Conservation (phyloP, 2,329 filamentous ascomycete species). For the Colletotrichum sublineola region DNA sequence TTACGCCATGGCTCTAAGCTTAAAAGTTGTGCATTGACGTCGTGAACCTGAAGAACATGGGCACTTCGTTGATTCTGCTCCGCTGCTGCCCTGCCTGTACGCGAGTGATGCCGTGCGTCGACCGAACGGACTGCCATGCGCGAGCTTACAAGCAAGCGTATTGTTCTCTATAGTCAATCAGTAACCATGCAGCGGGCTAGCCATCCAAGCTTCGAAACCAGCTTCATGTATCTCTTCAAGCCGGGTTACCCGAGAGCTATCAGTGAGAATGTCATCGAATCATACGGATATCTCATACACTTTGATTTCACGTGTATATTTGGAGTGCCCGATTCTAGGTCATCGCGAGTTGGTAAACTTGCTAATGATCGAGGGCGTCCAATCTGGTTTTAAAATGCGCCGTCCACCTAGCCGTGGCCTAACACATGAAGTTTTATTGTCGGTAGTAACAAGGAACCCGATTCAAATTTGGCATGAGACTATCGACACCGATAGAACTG, state of each 20-base stretch:
- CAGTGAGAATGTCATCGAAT: background rate
- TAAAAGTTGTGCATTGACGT: constrained; percentile 30
- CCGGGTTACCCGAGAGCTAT: background rate
- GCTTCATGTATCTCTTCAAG: background rate
- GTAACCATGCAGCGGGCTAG: background rate
- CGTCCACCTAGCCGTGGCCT: background rate
- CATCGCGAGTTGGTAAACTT: background rate
- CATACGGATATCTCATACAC: background rate
- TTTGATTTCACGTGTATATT: background rate
- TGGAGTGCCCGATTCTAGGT: background rate
- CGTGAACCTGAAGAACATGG: constrained; percentile 13
- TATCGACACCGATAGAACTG: constrained; percentile 52
- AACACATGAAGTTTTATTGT: no score
- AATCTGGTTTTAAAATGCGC: no score
- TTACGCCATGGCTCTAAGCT: constrained; percentile 19
- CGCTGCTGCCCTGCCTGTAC: constrained; percentile 7
- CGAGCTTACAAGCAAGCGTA: background rate
- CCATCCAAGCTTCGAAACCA: background rate
- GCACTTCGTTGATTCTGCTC: constrained; percentile 9
- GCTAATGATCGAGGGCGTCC: background rate
- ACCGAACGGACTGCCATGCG: constrained; percentile 3
- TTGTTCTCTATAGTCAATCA: background rate
- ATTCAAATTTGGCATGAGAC: constrained; percentile 40
- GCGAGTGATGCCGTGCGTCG: background rate
- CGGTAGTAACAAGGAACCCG: constrained; percentile 3